phyloP scores from a whole-genome alignment of 805 yeast genomes.

The Teunomyces tritomae region DNA sequence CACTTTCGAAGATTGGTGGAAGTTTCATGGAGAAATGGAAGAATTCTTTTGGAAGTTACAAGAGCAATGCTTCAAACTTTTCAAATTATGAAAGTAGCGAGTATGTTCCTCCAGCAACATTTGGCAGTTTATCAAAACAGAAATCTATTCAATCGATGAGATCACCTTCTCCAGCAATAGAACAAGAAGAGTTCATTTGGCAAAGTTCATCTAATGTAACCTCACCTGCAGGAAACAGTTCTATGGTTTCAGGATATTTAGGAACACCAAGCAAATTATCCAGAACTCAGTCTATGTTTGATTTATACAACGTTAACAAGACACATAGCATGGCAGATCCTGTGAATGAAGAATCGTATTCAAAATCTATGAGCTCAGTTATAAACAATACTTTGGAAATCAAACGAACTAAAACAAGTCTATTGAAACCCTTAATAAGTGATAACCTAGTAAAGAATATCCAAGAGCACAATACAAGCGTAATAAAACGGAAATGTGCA shows the following conservation, averaged over 20 bases:
- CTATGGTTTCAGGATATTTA: slow-evolving; percentile 1
- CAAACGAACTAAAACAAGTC: slow-evolving; percentile 17
- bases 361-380: not conserved
- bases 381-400: slow-evolving; percentile 6
- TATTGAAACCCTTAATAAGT: slow-evolving; percentile 19
- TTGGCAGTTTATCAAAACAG: slow-evolving; percentile 19
- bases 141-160: slow-evolving; percentile 30
- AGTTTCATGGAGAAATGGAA: slow-evolving; percentile 47
- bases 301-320: slow-evolving; percentile 14
- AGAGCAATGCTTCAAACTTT: slow-evolving; percentile 2
- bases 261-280: slow-evolving; percentile 21
- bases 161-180: slow-evolving; percentile 37
- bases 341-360: not conserved
- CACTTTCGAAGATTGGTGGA: slow-evolving; percentile 39
- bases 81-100: slow-evolving; percentile 10
- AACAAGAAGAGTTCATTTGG: slow-evolving; percentile 29
- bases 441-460: slow-evolving; percentile 17
- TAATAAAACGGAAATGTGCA: slow-evolving; percentile 21
- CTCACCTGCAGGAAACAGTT: slow-evolving; percentile 1
- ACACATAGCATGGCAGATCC: not conserved
- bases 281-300: slow-evolving; percentile 37
- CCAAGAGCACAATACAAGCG: slow-evolving; percentile 16
- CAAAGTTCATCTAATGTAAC: slow-evolving; percentile 3
- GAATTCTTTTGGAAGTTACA: slow-evolving; percentile 24
- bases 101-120: slow-evolving; percentile 10